Evolutionary conservation across 2,329 filamentous ascomycete species (phyloP).

Genomic region (Coniochaeta prunicola): DNA sequence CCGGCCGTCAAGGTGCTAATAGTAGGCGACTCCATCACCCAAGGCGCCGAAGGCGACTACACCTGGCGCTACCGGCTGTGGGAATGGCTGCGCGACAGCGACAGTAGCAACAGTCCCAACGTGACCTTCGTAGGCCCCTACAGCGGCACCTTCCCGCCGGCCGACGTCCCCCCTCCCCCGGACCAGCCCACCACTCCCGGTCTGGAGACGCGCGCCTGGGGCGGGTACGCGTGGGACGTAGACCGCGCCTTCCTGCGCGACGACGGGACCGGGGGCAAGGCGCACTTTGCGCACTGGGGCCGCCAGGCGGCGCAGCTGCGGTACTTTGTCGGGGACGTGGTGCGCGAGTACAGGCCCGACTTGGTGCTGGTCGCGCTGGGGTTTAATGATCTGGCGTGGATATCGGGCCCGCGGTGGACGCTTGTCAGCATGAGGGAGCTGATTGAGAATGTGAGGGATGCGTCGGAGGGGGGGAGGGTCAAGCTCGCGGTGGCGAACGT

Average conservation of each 20-base stretch:
- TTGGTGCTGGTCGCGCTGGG: slow-evolving; percentile 25
- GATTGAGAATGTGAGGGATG: slow-evolving; percentile 20
- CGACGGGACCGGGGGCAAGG: slow-evolving; percentile 8
- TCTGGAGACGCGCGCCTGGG: slow-evolving; percentile 7
- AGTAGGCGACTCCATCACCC: slow-evolving; percentile 30
- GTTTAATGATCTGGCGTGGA: slow-evolving; percentile 26
- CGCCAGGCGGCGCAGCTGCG: slow-evolving; percentile 23
- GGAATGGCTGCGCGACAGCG: slow-evolving; percentile 27
- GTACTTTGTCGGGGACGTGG: slow-evolving; percentile 17
- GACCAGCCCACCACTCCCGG: slow-evolving; percentile 4
- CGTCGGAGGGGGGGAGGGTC: slow-evolving; percentile 17
- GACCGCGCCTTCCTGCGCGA: slow-evolving; percentile 16
- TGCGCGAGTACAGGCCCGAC: slow-evolving; percentile 22
- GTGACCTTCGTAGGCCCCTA: slow-evolving; percentile 28
- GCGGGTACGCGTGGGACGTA: slow-evolving; percentile 23
- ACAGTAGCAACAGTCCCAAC: too few species aligned
- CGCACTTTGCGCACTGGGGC: slow-evolving; percentile 26
- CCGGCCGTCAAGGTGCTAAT: slow-evolving; percentile 19
- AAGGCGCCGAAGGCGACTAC: slow-evolving; percentile 30
- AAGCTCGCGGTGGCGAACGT: slow-evolving; percentile 22
- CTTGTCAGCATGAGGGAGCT: slow-evolving; percentile 18
- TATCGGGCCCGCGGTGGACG: slow-evolving; percentile 10
- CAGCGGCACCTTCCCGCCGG: slow-evolving; percentile 21
- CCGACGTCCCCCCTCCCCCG: slow-evolving; percentile 6
- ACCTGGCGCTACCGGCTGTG: slow-evolving; percentile 35